Evolutionary conservation across 148 eudicot genomes (phyloP).

Genomic region (Camellia granthamiana): DNA sequence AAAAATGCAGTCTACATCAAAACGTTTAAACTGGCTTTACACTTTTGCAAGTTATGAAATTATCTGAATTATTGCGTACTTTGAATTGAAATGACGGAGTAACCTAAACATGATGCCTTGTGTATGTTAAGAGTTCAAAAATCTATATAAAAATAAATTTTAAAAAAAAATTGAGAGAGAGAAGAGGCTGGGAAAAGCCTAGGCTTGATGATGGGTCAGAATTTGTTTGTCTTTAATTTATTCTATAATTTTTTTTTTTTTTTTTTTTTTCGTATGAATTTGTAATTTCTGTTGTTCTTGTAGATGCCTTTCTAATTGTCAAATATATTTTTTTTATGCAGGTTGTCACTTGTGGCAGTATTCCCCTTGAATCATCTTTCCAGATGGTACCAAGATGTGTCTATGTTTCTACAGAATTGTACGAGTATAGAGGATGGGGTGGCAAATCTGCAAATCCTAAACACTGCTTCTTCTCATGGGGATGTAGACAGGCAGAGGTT

Average conservation of each 20-base stretch:
- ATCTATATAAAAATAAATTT: too few relatives aligned
- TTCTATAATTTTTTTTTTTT: background rate
- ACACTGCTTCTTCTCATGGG: constrained; percentile 85
- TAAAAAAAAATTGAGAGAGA: background rate
- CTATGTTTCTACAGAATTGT: constrained; percentile 73
- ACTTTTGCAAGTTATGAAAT: background rate
- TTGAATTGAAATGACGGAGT: constrained; percentile 1
- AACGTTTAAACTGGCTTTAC: constrained; percentile 1
- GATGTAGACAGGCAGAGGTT: constrained; percentile 87
- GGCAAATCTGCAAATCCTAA: constrained; percentile 69
- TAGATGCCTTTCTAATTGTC: background rate
- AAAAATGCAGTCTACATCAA: background rate
- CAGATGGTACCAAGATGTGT: constrained; percentile 79
- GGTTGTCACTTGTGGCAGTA: constrained; percentile 96
- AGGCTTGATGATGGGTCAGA: background rate
- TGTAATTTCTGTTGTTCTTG: background rate
- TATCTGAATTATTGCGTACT: background rate
- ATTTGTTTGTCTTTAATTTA: background rate
- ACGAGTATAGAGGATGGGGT: constrained; percentile 84
- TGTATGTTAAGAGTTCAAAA: background rate
- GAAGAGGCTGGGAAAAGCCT: background rate
- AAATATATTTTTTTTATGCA: constrained; percentile 23
- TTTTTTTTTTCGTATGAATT: background rate
- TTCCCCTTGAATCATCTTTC: constrained; percentile 90
- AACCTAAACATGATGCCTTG: background rate